Evolutionary conservation across 2,329 filamentous ascomycete genomes (phyloP).

Genomic region (Cryphonectria japonica): DNA sequence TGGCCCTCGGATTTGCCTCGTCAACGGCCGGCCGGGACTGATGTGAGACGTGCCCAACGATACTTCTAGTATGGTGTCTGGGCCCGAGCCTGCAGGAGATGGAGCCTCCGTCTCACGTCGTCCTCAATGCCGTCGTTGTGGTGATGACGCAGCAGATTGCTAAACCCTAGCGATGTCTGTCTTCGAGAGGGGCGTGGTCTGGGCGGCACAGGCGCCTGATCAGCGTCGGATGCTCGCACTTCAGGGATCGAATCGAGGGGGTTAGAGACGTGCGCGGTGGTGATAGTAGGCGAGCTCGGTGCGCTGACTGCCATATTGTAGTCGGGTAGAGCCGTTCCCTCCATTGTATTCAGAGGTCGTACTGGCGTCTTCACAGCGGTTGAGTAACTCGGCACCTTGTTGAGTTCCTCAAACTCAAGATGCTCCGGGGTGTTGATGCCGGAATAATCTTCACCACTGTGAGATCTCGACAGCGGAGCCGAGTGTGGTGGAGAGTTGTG

Average conservation of each 20-base stretch:
- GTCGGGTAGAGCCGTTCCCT: constrained; percentile 62
- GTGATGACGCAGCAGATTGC: constrained; percentile 32
- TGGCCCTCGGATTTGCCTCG: neutral
- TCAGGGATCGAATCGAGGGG: constrained; percentile 39
- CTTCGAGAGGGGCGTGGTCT: constrained; percentile 32
- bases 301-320: constrained; percentile 65
- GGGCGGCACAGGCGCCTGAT: constrained; percentile 22
- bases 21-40: constrained; percentile 9
- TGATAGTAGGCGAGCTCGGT: constrained; percentile 51
- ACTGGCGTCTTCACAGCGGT: constrained; percentile 72
- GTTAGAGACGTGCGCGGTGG: constrained; percentile 40
- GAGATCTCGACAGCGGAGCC: constrained; percentile 55
- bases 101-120: constrained; percentile 41
- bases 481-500: constrained; percentile 50
- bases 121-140: constrained; percentile 34
- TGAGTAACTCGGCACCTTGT: constrained; percentile 76
- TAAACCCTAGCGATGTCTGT: constrained; percentile 34
- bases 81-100: constrained; percentile 42
- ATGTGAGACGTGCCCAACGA: constrained; percentile 22
- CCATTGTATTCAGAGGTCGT: constrained; percentile 53
- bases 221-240: constrained; percentile 31
- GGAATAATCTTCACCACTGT: constrained; percentile 56
- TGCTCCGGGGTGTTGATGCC: constrained; percentile 61
- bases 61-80: constrained; percentile 29
- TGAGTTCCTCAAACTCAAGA: constrained; percentile 65